phyloP scores from a whole-genome alignment of 2,329 filamentous ascomycete species.

The Fusarium metavorans region DNA sequence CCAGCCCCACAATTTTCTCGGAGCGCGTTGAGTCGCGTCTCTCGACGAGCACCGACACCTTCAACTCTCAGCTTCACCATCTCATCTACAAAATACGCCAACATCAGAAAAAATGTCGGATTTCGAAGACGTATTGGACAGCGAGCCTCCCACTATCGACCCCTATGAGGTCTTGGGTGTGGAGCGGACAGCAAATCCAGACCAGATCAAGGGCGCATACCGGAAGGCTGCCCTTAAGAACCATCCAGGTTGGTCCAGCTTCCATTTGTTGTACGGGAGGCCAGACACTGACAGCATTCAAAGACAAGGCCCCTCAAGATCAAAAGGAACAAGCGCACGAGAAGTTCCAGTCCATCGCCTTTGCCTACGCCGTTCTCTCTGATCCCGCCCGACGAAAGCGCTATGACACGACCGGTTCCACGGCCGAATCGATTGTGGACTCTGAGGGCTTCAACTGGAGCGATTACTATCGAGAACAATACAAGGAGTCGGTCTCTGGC shows the following conservation, averaged over 20 bases:
- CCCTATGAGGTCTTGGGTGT: constrained; percentile 87
- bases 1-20: constrained; percentile 26
- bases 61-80: not conserved
- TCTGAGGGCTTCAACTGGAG: constrained; percentile 89
- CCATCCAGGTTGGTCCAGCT: constrained; percentile 75
- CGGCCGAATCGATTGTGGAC: constrained; percentile 82
- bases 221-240: constrained; percentile 89
- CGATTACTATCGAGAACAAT: constrained; percentile 89
- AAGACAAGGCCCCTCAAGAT: constrained; percentile 80
- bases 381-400: constrained; percentile 83
- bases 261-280: not conserved
- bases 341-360: constrained; percentile 90
- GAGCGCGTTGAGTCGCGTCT: constrained; percentile 42
- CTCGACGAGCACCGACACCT: constrained; percentile 1
- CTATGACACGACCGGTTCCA: constrained; percentile 92
- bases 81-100: constrained; percentile 24
- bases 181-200: constrained; percentile 75
- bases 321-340: constrained; percentile 79
- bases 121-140: constrained; percentile 65
- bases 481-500: constrained; percentile 78
- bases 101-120: constrained; percentile 56
- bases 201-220: constrained; percentile 91
- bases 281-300: constrained; percentile 27
- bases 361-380: constrained; percentile 93
- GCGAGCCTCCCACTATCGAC: constrained; percentile 72